Base-by-base conservation (phyloP, 345 rosid species). In the Salix caprea region DNA sequence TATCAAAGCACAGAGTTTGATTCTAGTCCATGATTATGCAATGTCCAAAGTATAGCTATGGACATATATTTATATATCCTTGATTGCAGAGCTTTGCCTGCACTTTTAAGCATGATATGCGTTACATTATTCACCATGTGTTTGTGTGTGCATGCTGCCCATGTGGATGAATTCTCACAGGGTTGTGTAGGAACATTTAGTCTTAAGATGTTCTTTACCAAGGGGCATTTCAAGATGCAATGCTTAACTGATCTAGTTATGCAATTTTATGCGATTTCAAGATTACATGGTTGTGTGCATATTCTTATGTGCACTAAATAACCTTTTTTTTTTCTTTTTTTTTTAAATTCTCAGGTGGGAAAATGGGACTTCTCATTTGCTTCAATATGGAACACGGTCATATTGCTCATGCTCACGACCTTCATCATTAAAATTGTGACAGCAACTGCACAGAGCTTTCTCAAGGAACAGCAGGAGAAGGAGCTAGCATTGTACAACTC, bases 321-420 rank as follows among this genome's bases (percentile, higher is more conserved):
- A 21, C 61, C 6, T 52, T 54, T 40, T 40, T 42, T 40, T 40
- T 42, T 46, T 36, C 37, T 36, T 5, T 4, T 46, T 40, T 42
- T 36, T 5, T 4, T 4, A 5, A 36, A 36, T 36, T 36, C 37
- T 16, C 91, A 90, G 98, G 94, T 78, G 74, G 89, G 90, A 58
- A 91, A 82, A 52, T 93, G 97, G 97, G 94, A 88, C 65, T 81
- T 96, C 65, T 96, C 99, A 14, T 88, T 92, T 80, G 87, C 95
- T 30, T 76, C 91, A 1, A 69, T 96, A 54, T 96, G 99, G 99
- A 93, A 91, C 71, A 88, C 96, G 6, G 67, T 96, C 19, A 97
- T 96, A 40, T 96, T 96, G 97, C 97, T 96, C 64, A 90, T 96
- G 97, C 95, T 96, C 40, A 65, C 93, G 78, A 92, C 90, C 88